Base-by-base conservation (phyloP, 768 basidiomycete species). In the Pilatotrama ljubarskyi region DNA sequence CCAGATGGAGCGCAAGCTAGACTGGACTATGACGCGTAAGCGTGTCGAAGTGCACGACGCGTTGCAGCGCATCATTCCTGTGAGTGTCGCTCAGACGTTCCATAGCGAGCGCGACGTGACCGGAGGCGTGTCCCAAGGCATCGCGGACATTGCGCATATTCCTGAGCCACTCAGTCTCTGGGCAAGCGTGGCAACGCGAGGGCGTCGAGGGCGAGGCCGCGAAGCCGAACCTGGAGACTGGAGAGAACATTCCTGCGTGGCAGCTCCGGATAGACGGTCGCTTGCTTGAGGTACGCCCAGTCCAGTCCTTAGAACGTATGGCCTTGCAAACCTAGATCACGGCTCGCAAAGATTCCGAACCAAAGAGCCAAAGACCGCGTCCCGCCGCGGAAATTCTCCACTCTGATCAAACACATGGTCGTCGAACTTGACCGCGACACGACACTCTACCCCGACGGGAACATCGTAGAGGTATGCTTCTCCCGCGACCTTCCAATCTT, bases 11-110 rank as follows among this genome's bases (percentile, higher is more conserved):
- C 83, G 90, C 58, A 91, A 89, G 70, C 77, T 98, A 15, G 95
- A 98, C 73, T 97, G 95, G 95, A 95, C 93, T 3, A 89, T 95
- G 80, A 86, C 85, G 70, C 80, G 95, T 70, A 96, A 96, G 75
- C 85, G 82, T 66, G 88, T 88, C 10, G 95, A 98, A 70, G 86
- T 98, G 32, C 91, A 94, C 69, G 95, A 98, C 69, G 86, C 93
- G n/a, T 70, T 95, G 46, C 82, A 82, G 20, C 82, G 88, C 58
- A 86, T 83, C 35, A 85, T 89, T 18, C 84, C 86, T 5, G 94
- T 93, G 63, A 61, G 80, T 73, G 4, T 6, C 18, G 26, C 2
- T 32, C 25, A 36, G 7, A 32, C 10, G 25, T 18, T n/a, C 53
- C 29, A 25, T 25, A 25, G 10, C 29, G 29, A 32, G 29, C 44